phyloP scores from a whole-genome alignment of 176 grass and related monocot species.

The Aegilops speltoides region DNA sequence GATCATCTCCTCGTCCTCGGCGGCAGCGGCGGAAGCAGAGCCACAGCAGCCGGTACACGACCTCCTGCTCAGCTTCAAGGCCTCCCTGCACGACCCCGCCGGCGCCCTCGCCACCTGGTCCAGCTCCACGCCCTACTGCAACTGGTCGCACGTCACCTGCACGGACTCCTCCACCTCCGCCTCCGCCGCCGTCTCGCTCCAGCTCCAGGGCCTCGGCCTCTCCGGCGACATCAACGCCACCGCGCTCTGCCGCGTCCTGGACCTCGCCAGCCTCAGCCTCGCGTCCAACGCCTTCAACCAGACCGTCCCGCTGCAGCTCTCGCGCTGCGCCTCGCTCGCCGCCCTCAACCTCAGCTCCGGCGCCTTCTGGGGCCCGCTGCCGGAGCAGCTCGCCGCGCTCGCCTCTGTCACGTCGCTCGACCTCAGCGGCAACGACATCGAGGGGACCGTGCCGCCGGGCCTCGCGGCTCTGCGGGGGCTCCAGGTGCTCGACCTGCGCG shows the following conservation, averaged over 20 bases:
- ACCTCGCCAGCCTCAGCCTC: constrained; percentile 50
- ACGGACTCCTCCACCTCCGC: neutral
- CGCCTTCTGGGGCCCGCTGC: constrained; percentile 64
- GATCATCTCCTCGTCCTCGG: neutral
- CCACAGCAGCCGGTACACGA: constrained; percentile 8
- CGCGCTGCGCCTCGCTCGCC: constrained; percentile 50
- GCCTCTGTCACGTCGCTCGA: constrained; percentile 47
- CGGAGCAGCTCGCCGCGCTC: constrained; percentile 57
- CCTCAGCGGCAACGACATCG: constrained; percentile 74
- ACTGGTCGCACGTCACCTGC: constrained; percentile 69
- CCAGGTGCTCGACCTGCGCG: constrained; percentile 61
- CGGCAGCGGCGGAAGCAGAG: neutral
- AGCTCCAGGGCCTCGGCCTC: constrained; percentile 54
- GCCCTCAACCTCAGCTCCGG: constrained; percentile 64
- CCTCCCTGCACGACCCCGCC: constrained; percentile 48
- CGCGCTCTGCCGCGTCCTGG: constrained; percentile 54
- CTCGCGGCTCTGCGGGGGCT: constrained; percentile 45
- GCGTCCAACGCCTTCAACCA: constrained; percentile 74
- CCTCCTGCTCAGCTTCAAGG: constrained; percentile 62
- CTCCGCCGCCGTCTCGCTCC: constrained; percentile 19
- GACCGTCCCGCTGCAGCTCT: constrained; percentile 57
- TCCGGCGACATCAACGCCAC: constrained; percentile 50
- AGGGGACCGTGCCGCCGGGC: constrained; percentile 39
- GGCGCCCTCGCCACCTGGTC: constrained; percentile 62
- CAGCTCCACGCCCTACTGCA: constrained; percentile 42